phyloP scores from a whole-genome alignment of 73 alveolate species.

The Loxodes magnus region DNA sequence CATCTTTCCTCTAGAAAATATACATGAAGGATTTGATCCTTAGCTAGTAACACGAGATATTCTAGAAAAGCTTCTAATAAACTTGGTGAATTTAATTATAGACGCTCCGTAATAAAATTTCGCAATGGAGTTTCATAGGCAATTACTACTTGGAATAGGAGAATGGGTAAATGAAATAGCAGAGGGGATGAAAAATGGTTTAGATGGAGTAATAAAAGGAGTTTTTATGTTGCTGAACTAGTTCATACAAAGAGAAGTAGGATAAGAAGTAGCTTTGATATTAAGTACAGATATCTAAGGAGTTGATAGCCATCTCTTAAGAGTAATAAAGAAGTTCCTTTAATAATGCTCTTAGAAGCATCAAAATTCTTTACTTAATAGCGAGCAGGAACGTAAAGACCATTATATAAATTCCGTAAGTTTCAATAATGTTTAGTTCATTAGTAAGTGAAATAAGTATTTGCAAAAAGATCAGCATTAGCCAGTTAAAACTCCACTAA shows the following conservation, averaged over 20 bases:
- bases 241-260: not conserved
- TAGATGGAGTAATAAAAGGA: not conserved
- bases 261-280: not conserved
- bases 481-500: not conserved
- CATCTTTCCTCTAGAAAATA: not conserved
- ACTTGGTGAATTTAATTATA: not conserved
- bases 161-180: not conserved
- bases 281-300: not conserved
- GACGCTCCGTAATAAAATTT: not conserved
- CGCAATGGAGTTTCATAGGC: not conserved
- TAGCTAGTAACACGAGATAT: not conserved
- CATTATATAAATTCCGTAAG: not conserved
- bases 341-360: no score
- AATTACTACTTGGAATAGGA: not conserved
- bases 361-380: no score
- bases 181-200: not conserved
- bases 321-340: no score
- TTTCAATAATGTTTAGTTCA: not conserved
- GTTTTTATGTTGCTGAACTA: not conserved
- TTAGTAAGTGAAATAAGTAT: not conserved
- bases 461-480: not conserved
- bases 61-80: not conserved
- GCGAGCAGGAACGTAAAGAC: no score
- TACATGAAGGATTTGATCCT: conserved; percentile 6
- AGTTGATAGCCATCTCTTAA: no score